Evolutionary conservation across 257 asterid genomes (phyloP).

Genomic region (Solanum microdontum): DNA sequence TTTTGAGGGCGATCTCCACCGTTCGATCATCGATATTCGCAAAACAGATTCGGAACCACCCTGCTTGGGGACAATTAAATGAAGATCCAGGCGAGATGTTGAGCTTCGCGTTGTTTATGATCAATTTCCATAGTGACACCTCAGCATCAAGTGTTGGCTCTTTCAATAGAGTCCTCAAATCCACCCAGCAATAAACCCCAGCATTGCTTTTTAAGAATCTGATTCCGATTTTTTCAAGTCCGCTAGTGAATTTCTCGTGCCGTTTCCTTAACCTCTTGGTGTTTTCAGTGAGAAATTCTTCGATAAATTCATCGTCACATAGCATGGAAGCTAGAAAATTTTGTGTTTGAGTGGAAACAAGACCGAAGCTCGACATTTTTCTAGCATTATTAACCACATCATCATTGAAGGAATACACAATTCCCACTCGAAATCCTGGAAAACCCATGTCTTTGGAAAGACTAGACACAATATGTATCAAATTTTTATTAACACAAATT

Average conservation of each 20-base stretch:
- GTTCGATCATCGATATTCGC: slow-evolving; percentile 37
- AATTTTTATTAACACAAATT: slow-evolving; percentile 6
- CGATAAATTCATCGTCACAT: neutral
- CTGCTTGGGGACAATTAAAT: slow-evolving; percentile 56
- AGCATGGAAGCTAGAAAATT: neutral
- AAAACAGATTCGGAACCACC: slow-evolving; percentile 81
- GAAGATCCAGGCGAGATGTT: slow-evolving; percentile 73
- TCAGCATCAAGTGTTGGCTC: slow-evolving; percentile 49
- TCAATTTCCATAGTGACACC: slow-evolving; percentile 39
- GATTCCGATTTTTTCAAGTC: slow-evolving; percentile 37
- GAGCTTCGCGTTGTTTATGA: slow-evolving; percentile 42
- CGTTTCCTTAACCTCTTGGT: slow-evolving; percentile 24
- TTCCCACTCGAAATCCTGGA: slow-evolving; percentile 75
- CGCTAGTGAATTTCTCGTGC: slow-evolving; percentile 18
- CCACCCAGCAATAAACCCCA: slow-evolving; percentile 75
- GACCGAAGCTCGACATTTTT: slow-evolving; percentile 4
- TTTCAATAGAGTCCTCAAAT: slow-evolving; percentile 33
- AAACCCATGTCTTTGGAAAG: slow-evolving; percentile 76
- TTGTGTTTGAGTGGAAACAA: neutral
- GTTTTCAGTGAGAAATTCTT: neutral
- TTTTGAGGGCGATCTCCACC: neutral
- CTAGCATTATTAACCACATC: slow-evolving; percentile 24
- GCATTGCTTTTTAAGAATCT: slow-evolving; percentile 55
- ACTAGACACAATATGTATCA: slow-evolving; percentile 53
- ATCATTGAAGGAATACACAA: slow-evolving; percentile 65